Evolutionary conservation across 2,329 filamentous ascomycete species (phyloP).

Genomic region (Claviceps cyperi): DNA sequence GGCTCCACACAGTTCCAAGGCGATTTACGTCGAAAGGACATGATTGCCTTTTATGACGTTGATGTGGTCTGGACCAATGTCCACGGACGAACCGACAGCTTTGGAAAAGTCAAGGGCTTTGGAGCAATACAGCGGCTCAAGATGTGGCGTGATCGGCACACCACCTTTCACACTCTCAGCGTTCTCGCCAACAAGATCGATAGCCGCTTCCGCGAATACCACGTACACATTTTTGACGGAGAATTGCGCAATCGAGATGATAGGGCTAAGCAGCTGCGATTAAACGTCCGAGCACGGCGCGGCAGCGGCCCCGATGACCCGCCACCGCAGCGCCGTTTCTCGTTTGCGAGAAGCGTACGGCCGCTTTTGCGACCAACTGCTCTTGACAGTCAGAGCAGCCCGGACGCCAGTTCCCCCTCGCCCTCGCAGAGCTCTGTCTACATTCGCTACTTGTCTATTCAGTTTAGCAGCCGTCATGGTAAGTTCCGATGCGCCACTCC

Average conservation of each 20-base stretch:
- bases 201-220: constrained; percentile 32
- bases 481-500: constrained; percentile 6
- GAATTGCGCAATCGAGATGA: constrained; percentile 33
- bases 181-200: constrained; percentile 33
- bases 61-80: constrained; percentile 38
- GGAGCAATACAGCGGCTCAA: constrained; percentile 38
- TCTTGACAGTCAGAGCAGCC: constrained; percentile 8
- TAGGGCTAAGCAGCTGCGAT: constrained; percentile 28
- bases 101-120: constrained; percentile 35
- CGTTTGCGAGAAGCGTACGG: constrained; percentile 28
- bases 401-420: constrained; percentile 12
- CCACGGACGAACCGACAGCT: constrained; percentile 33
- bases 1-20: constrained; percentile 34
- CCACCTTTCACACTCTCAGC: constrained; percentile 31
- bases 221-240: constrained; percentile 31
- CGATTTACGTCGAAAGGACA: constrained; percentile 31
- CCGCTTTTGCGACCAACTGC: constrained; percentile 21
- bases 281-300: constrained; percentile 26
- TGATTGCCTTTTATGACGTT: constrained; percentile 36
- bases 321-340: constrained; percentile 25
- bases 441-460: constrained; percentile 34
- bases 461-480: constrained; percentile 35
- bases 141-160: constrained; percentile 35
- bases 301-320: constrained; percentile 25
- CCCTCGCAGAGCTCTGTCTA: constrained; percentile 17